These are phyloP conservation scores for Aspergillus cejpii DNA, from an alignment of 2,329 filamentous ascomycete genomes.

Conservation along the genomic window DNA sequence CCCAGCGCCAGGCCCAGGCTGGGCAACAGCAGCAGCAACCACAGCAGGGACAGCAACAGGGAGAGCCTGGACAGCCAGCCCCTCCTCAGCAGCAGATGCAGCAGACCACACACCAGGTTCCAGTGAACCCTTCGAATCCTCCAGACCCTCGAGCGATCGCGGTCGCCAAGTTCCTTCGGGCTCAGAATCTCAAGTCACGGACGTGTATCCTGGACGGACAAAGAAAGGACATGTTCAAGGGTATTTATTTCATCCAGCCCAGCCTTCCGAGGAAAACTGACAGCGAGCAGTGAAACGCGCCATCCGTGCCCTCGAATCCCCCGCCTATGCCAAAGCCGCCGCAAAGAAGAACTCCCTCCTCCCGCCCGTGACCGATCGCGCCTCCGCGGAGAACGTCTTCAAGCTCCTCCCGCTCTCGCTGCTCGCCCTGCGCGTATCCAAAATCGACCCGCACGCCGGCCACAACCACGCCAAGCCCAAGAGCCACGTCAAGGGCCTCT, in stretches of 20 bases:
- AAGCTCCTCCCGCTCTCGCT: constrained; percentile 92
- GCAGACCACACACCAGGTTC: constrained; percentile 45
- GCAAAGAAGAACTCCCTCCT: constrained; percentile 82
- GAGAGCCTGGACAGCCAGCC: constrained; percentile 18
- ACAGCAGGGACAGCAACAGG: constrained; percentile 32
- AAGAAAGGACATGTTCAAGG: constrained; percentile 96
- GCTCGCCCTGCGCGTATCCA: constrained; percentile 81
- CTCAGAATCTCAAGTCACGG: constrained; percentile 78
- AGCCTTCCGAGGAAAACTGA: constrained; percentile 3
- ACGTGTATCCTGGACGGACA: constrained; percentile 94
- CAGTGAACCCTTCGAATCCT: constrained; percentile 49
- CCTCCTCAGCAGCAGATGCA: constrained; percentile 28
- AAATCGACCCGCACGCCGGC: constrained; percentile 69
- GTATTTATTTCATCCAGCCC: constrained; percentile 41
- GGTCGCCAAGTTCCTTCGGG: constrained; percentile 77
- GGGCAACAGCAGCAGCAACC: constrained; percentile 38
- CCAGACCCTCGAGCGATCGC: constrained; percentile 85
- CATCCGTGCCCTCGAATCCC: constrained; percentile 79
- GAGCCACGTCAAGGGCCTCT: constrained; percentile 90
- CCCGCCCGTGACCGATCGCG: constrained; percentile 79
- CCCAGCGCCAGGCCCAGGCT: constrained; percentile 33
- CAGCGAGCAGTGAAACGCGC: constrained; percentile 74
- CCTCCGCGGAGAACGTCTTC: constrained; percentile 85
- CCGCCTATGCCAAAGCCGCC: constrained; percentile 77
- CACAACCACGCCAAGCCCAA: constrained; percentile 60